A percentile compares a stretch with the other conserved stretches of the same genome.
Conservation (phyloP, 495 filamentous ascomycete genomes). For the Parachaetomium inaequale region DNA sequence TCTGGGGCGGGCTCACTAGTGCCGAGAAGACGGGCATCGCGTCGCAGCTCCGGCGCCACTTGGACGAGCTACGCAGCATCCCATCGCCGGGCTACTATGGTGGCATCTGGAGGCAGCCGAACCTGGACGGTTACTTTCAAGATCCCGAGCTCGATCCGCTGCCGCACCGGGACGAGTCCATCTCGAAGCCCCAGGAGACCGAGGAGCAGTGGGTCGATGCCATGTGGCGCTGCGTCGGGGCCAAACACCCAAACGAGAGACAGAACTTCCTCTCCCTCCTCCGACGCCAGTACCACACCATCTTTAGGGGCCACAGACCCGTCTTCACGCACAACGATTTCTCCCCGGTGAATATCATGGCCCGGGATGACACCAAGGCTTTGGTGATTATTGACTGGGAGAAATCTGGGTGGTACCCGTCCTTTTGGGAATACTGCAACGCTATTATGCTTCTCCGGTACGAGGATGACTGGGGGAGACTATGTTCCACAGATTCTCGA, state of each 20-base stretch:
- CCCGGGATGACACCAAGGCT: background rate
- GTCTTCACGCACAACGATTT: conserved; percentile 5
- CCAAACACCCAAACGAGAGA: no score
- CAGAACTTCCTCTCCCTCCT: background rate
- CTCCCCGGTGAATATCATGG: background rate
- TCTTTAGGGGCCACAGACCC: conserved; percentile 1
- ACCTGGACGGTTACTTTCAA: background rate
- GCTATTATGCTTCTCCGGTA: background rate
- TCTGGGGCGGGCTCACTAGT: background rate
- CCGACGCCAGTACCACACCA: background rate
- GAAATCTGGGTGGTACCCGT: background rate
- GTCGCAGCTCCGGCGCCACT: background rate
- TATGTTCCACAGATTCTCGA: background rate
- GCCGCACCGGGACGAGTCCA: background rate
- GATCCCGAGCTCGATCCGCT: background rate
- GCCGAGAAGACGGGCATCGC: background rate
- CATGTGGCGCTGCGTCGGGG: background rate
- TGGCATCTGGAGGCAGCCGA: conserved; percentile 7
- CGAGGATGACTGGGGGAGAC: background rate
- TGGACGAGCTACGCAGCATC: background rate
- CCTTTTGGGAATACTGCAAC: background rate
- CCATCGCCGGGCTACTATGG: conserved; percentile 3
- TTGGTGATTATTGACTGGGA: background rate
- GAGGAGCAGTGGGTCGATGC: conserved; percentile 3
- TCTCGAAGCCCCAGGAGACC: background rate